phyloP scores from a whole-genome alignment of 2,329 filamentous ascomycete genomes.

The Exophiala alcalophila region DNA sequence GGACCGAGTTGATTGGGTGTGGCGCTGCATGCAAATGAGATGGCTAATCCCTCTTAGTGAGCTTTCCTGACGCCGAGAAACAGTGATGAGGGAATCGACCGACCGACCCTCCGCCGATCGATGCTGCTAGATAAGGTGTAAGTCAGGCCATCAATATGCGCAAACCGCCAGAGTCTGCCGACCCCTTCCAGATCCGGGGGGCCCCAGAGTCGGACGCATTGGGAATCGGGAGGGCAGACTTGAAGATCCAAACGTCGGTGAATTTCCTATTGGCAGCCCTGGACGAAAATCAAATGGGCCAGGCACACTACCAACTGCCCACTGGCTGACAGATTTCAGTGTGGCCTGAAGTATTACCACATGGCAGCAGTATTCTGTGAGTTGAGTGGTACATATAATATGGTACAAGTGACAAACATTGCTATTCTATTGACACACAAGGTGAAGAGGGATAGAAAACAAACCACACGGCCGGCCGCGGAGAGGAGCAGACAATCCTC shows the following conservation, averaged over 20 bases:
- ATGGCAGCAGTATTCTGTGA: too few relatives aligned
- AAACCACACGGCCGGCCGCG: too few relatives aligned
- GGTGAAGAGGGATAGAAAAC: too few relatives aligned
- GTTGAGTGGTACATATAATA: too few relatives aligned
- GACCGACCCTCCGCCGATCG: neutral
- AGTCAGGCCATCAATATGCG: neutral
- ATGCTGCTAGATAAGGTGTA: neutral
- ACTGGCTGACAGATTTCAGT: too few relatives aligned
- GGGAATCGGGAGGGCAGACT: neutral
- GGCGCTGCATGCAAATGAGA: constrained; percentile 2
- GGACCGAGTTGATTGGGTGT: constrained; percentile 20
- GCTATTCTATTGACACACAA: too few relatives aligned
- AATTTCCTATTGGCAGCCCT: constrained; percentile 9
- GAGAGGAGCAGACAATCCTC: too few relatives aligned
- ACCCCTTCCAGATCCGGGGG: too few relatives aligned
- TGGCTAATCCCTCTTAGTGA: constrained; percentile 3
- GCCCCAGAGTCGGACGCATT: neutral
- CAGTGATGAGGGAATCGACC: neutral
- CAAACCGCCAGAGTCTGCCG: neutral
- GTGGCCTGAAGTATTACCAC: too few relatives aligned
- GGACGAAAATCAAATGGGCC: constrained; percentile 7
- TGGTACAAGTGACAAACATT: too few relatives aligned
- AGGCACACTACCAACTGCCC: constrained; percentile 1
- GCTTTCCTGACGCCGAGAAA: neutral
- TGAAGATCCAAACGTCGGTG: neutral